Conservation (phyloP, 2,329 filamentous ascomycete species). For the Ascochyta pisi region DNA sequence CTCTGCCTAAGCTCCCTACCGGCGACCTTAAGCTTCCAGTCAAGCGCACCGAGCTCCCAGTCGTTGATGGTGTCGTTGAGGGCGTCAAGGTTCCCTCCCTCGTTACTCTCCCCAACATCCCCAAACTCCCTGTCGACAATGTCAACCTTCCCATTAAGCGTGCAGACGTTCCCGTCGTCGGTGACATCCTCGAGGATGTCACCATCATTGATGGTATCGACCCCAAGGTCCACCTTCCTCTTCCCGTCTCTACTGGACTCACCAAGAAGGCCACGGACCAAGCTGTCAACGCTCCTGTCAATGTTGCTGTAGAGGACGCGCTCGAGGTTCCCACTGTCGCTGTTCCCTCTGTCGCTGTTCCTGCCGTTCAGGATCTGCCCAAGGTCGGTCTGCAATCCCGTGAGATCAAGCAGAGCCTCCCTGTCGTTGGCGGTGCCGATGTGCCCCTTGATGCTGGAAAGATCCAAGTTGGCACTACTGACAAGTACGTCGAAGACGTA, state of each 20-base stretch:
- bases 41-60: background rate
- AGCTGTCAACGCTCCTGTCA: background rate
- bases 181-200: background rate
- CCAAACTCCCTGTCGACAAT: background rate
- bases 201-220: background rate
- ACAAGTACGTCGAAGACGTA: conserved; percentile 2
- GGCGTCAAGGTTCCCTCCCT: background rate
- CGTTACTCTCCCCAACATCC: background rate
- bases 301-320: background rate
- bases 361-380: background rate
- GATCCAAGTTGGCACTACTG: conserved; percentile 3
- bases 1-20: background rate
- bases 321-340: background rate
- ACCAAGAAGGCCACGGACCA: background rate
- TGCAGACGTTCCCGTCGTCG: background rate
- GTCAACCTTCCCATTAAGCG: background rate
- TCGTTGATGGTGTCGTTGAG: background rate
- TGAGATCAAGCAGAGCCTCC: conserved; percentile 9
- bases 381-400: background rate
- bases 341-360: background rate
- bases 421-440: background rate
- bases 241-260: background rate
- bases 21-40: background rate
- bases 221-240: background rate
- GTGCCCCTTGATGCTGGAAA: conserved; percentile 7